Conservation (phyloP, 129 eudicot genomes). For the Centaurea solstitialis region DNA sequence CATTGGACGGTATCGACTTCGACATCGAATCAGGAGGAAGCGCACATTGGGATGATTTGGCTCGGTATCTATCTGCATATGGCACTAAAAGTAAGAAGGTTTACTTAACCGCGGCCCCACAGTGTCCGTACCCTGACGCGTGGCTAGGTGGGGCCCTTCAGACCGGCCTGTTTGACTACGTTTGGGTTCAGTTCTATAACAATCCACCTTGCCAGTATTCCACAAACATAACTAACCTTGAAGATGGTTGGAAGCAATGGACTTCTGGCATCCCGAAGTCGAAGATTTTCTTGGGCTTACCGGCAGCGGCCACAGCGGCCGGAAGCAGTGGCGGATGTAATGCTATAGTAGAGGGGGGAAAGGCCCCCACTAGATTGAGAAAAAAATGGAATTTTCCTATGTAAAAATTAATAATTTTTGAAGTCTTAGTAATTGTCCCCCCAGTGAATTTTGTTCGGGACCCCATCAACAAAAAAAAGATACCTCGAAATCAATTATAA, state of each 20-base stretch:
- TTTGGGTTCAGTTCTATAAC: conserved; percentile 38
- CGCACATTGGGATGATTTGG: conserved; percentile 34
- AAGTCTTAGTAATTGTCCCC: too few relatives aligned
- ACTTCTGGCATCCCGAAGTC: conserved; percentile 11
- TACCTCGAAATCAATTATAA: too few relatives aligned
- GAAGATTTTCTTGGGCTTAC: conserved; percentile 33
- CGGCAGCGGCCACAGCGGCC: conserved; percentile 37
- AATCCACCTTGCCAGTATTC: conserved; percentile 10
- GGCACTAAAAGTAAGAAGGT: conserved; percentile 24
- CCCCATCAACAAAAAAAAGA: too few relatives aligned
- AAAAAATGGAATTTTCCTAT: too few relatives aligned
- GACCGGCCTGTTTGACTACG: conserved; percentile 36
- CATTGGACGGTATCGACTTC: conserved; percentile 14
- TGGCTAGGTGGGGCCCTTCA: conserved; percentile 26
- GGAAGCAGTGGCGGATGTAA: too few relatives aligned
- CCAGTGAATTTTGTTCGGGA: too few relatives aligned
- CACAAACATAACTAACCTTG: neutral
- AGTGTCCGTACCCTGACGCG: conserved; percentile 44
- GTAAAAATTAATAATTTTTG: too few relatives aligned
- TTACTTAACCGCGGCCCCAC: conserved; percentile 38
- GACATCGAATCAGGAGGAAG: conserved; percentile 38
- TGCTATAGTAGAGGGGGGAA: too few relatives aligned
- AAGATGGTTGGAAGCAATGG: conserved; percentile 35
- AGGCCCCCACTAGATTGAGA: too few relatives aligned
- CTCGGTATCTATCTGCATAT: conserved; percentile 1